Conservation (phyloP, 139 green algal genomes). For the Chlorella sp. region DNA sequence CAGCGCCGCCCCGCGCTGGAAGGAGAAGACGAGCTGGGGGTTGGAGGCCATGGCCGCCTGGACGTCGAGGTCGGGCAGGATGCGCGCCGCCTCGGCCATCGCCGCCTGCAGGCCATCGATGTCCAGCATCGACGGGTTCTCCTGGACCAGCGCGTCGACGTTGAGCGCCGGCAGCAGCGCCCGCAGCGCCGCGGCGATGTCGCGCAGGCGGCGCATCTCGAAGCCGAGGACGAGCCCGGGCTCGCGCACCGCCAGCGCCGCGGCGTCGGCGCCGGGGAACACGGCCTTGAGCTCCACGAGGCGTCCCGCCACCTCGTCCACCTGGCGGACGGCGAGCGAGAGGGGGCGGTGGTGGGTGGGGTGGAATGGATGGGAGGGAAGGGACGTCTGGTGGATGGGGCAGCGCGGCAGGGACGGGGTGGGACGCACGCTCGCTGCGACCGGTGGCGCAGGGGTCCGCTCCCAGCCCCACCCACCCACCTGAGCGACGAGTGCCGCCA, state of each 20-base stretch:
- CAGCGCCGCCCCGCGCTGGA: slow-evolving; percentile 68
- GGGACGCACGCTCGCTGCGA: slow-evolving; percentile 29
- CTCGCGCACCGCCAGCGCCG: slow-evolving; percentile 53
- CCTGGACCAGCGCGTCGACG: slow-evolving; percentile 63
- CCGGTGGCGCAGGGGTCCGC: too few relatives aligned
- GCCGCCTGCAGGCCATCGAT: slow-evolving; percentile 60
- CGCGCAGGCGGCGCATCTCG: slow-evolving; percentile 40
- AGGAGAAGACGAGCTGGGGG: slow-evolving; percentile 69
- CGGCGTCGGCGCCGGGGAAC: slow-evolving; percentile 67
- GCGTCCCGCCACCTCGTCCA: slow-evolving; percentile 13
- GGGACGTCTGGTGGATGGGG: too few relatives aligned
- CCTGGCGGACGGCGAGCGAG: background rate
- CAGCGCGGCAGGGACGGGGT: background rate
- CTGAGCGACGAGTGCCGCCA: slow-evolving; percentile 42
- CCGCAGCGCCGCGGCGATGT: slow-evolving; percentile 39
- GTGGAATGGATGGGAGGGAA: too few relatives aligned
- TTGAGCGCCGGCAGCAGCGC: slow-evolving; percentile 63
- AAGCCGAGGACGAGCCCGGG: slow-evolving; percentile 60
- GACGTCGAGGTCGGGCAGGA: slow-evolving; percentile 65
- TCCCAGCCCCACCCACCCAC: too few relatives aligned
- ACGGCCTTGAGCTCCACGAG: slow-evolving; percentile 62
- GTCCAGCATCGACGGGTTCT: slow-evolving; percentile 67
- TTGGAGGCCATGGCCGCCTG: slow-evolving; percentile 54
- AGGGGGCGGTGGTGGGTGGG: too few relatives aligned
- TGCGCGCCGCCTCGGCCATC: slow-evolving; percentile 48